phyloP scores from a whole-genome alignment of 768 basidiomycete species.

The Calocera cornea region DNA sequence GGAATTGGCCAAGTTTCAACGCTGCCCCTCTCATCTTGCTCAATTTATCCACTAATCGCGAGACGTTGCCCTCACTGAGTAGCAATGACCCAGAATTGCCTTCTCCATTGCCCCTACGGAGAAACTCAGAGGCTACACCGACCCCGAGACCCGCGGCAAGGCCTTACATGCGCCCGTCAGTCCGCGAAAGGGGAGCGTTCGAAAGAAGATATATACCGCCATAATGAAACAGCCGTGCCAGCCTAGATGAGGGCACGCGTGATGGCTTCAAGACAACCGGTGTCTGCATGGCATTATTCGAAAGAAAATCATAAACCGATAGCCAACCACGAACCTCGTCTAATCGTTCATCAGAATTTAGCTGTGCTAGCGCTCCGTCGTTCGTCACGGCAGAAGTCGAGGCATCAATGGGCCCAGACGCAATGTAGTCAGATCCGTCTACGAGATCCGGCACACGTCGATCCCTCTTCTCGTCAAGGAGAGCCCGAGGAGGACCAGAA shows the following conservation, averaged over 20 bases:
- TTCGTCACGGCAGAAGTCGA: too few species aligned
- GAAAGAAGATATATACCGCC: conserved; percentile 44
- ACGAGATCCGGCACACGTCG: too few species aligned
- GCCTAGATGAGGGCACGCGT: conserved; percentile 76
- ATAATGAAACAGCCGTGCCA: conserved; percentile 87
- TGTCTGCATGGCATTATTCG: conserved; percentile 11
- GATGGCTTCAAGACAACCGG: conserved; percentile 38
- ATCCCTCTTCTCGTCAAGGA: too few species aligned
- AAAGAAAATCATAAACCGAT: not conserved
- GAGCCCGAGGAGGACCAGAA: too few species aligned
- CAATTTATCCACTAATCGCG: conserved; percentile 80
- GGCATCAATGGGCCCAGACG: too few species aligned
- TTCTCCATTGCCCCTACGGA: conserved; percentile 44
- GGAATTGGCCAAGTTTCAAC: conserved; percentile 89
- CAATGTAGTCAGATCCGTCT: too few species aligned
- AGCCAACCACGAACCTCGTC: not conserved
- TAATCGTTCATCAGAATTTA: not conserved
- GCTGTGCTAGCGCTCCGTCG: too few species aligned
- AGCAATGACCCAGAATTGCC: conserved; percentile 41
- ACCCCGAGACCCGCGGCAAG: conserved; percentile 79
- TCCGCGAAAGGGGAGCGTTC: not conserved
- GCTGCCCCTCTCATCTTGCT: conserved; percentile 94
- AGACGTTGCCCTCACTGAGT: conserved; percentile 84
- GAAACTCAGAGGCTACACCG: conserved; percentile 76
- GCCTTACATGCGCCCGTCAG: conserved; percentile 34